phyloP scores from a whole-genome alignment of 495 filamentous ascomycete genomes.

The Trichoderma gamsii region DNA sequence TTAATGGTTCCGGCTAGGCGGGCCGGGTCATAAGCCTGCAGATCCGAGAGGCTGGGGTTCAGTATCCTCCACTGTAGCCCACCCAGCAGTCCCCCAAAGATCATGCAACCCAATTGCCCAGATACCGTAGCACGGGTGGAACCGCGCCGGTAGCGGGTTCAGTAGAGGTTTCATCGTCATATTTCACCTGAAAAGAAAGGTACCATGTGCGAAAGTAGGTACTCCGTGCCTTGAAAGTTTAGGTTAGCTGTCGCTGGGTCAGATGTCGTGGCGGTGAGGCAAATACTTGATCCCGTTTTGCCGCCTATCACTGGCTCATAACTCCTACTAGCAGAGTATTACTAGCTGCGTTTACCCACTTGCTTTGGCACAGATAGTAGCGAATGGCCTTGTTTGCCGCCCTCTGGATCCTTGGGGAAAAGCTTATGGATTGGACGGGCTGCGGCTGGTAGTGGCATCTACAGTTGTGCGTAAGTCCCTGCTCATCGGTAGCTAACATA shows the following conservation, averaged over 20 bases:
- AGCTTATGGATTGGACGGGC: background rate
- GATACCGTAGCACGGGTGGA: conserved; percentile 6
- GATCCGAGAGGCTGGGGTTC: conserved; percentile 12
- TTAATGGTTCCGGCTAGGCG: background rate
- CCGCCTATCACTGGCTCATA: background rate
- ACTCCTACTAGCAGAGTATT: background rate
- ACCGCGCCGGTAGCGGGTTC: background rate
- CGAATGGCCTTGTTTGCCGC: background rate
- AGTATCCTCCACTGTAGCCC: conserved; percentile 10
- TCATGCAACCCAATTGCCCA: conserved; percentile 6
- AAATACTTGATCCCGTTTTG: conserved; percentile 7
- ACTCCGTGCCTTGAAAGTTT: background rate
- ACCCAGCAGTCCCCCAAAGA: background rate
- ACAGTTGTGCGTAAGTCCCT: background rate
- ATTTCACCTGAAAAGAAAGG: background rate
- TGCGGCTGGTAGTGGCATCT: background rate
- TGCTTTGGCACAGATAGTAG: background rate
- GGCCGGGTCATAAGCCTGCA: conserved; percentile 2
- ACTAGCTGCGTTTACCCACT: background rate
- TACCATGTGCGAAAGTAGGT: background rate
- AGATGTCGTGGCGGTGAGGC: conserved; percentile 12
- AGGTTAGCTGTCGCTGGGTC: background rate
- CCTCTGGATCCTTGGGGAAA: background rate
- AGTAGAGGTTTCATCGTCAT: background rate
- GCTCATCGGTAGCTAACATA: too few relatives aligned